Base-by-base conservation (phyloP, 768 basidiomycete species). In the Pleurotus citrinopileatus region DNA sequence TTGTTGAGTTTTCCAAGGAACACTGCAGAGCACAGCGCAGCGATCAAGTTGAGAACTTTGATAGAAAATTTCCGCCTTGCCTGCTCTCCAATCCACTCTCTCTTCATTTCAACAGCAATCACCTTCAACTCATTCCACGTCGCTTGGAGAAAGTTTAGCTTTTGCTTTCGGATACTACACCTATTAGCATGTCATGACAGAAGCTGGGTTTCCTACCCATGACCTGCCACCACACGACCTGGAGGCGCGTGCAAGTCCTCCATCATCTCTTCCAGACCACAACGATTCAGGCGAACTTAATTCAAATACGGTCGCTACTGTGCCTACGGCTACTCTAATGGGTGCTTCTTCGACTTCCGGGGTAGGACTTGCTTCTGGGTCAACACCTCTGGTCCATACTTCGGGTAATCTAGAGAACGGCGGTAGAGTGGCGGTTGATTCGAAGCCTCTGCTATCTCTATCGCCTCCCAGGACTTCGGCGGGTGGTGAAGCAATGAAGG, bases 141-240 rank as follows among this genome's bases (percentile, higher is more conserved):
- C n/a, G 19, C 19, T 40, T 6, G 29, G 13, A 32, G 29, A n/a
- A n/a, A n/a, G n/a, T n/a, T 25, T 44, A 12, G 9, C 22, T 44
- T 44, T 22, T 27, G 19, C 25, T 20, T 25, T 25, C 6, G 7
- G 43, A 44, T 8, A 22, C 10, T 44, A 10, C 43, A 40, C 10
- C 12, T 40, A 51, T 51, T 51, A 51, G 48, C 48, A 51, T 51
- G 48, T 51, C 48, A 51, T 51, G 48, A 51, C 48, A n/a, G 48
- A 51, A 37, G 48, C 48, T 51, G 29, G 43, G 43, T 44, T 26
- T 44, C 22, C 25, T 44, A 27, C 29, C 34, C 48, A 51, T 51
- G 48, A 37, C 48, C 48, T 51, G 48, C 48, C 48, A 23, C 32
- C 34, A 19, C 12, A 13, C 17, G 48, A 36, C 19, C 48, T 26